Evolutionary conservation across 2,329 filamentous ascomycete species (phyloP), one percentile per base, ranked within the genome.

Genomic region (Sclerotinia minor): DNA sequence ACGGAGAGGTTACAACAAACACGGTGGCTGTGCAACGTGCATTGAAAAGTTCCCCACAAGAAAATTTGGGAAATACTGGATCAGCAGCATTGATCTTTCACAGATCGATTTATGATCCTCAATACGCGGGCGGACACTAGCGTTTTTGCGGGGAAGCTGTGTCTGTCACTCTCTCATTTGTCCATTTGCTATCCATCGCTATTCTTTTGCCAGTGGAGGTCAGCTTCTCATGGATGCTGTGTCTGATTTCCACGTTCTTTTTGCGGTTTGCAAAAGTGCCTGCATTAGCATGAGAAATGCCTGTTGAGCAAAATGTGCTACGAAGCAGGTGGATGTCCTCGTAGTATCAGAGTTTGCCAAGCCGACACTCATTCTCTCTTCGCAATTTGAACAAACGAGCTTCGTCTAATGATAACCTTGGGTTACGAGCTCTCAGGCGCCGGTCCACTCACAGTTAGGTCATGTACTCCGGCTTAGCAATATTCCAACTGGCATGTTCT

Each of bases 21-120:
- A 61, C 45, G 24, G 58, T 61, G 58, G 58, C 58, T 61, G 58
- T 61, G 58, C 44, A 61, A 61, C 11, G 21, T 61, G 58, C 58
- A 49, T 61, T 24, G 58, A 35, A 11, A 11, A 13, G 17, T 5
- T 35, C 19, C 29, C 53, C 32, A n/a, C 2, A 24, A 24, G 35
- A 38, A 57, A 57, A 15, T 21, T 24, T 19, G 11, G 38, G 24
- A 29, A 17, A 52, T 21, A 24, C 38, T 45, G 9, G 29, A 21
- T n/a, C 29, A 35, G 52, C 52, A 54, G 52, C 52, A 54, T 54
- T 35, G 52, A 54, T 59, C 38, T 44, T 45, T 44, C 29, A 38
- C 19, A 45, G 38, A 32, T 60, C 21, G 44, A 60, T 60, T 32
- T 32, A 47, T 47, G 57, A 47, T 60, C 58, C 35, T 47, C 58